Conservation (phyloP, 176 grass and related monocot species). For the Eragrostis curvula region DNA sequence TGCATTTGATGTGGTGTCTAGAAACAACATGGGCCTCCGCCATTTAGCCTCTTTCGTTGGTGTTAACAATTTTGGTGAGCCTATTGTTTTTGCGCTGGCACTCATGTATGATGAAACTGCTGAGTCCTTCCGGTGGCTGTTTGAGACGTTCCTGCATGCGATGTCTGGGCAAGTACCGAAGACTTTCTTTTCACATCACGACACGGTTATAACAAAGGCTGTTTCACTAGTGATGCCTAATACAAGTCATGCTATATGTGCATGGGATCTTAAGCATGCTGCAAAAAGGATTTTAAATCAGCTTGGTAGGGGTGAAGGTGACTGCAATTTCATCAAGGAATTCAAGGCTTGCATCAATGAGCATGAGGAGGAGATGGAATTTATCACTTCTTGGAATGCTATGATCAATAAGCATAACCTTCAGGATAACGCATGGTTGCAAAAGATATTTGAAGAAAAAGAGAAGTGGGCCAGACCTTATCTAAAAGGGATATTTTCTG, state of each 20-base stretch:
- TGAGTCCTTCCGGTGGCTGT: slow-evolving; percentile 69
- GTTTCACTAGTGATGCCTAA: slow-evolving; percentile 51
- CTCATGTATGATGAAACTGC: slow-evolving; percentile 55
- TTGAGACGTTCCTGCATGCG: slow-evolving; percentile 61
- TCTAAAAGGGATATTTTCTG: slow-evolving; percentile 57
- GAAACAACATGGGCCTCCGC: slow-evolving; percentile 36
- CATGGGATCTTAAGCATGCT: slow-evolving; percentile 56
- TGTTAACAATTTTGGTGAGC: slow-evolving; percentile 61
- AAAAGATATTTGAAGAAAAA: slow-evolving; percentile 63
- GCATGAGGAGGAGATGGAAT: slow-evolving; percentile 56
- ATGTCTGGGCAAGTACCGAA: slow-evolving; percentile 55
- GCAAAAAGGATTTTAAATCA: slow-evolving; percentile 47
- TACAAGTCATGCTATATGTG: slow-evolving; percentile 58
- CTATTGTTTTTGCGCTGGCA: slow-evolving; percentile 52
- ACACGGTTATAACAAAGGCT: slow-evolving; percentile 47
- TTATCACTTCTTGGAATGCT: slow-evolving; percentile 56
- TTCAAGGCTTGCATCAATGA: slow-evolving; percentile 64
- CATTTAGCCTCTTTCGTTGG: slow-evolving; percentile 68
- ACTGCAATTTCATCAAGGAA: slow-evolving; percentile 59
- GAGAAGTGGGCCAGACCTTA: slow-evolving; percentile 66
- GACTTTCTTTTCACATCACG: slow-evolving; percentile 59
- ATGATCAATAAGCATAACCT: slow-evolving; percentile 67
- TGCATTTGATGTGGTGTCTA: slow-evolving; percentile 51
- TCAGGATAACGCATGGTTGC: slow-evolving; percentile 54
- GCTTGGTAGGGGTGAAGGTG: slow-evolving; percentile 36